Evolutionary conservation across 2,329 filamentous ascomycete genomes (phyloP).

Genomic region (Aaosphaeria pasadenensis): DNA sequence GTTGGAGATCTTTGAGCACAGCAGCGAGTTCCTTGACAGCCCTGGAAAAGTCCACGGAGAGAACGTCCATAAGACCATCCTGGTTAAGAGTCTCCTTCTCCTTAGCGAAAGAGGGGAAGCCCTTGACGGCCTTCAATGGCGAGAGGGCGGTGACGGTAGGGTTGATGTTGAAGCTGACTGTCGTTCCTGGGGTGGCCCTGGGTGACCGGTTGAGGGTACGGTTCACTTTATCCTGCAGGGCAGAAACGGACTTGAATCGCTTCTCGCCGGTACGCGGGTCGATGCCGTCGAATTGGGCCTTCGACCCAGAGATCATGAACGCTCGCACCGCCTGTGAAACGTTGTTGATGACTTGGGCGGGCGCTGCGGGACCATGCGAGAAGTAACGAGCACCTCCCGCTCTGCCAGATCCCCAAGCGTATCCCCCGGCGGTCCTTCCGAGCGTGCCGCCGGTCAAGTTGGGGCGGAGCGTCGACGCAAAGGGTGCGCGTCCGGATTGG

Average conservation of each 20-base stretch:
- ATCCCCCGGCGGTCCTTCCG: conserved; percentile 85
- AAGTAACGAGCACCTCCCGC: conserved; percentile 78
- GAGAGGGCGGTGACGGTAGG: conserved; percentile 88
- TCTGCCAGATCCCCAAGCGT: conserved; percentile 68
- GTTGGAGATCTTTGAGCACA: conserved; percentile 77
- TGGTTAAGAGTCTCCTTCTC: conserved; percentile 66
- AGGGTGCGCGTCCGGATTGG: conserved; percentile 74
- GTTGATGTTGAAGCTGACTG: conserved; percentile 82
- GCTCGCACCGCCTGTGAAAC: conserved; percentile 91
- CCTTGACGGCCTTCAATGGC: conserved; percentile 61
- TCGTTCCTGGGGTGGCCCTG: conserved; percentile 67
- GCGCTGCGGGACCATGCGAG: conserved; percentile 79
- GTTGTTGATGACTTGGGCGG: conserved; percentile 89
- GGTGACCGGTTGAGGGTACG: conserved; percentile 62
- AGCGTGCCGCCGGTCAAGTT: conserved; percentile 88
- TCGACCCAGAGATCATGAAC: conserved; percentile 88
- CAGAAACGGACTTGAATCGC: conserved; percentile 74
- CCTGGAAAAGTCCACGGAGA: conserved; percentile 84
- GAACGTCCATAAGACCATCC: conserved; percentile 77
- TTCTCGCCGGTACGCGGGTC: conserved; percentile 68
- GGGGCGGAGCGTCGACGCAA: conserved; percentile 82
- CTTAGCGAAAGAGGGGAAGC: conserved; percentile 42
- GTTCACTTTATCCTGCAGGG: conserved; percentile 69
- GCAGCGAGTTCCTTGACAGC: conserved; percentile 79
- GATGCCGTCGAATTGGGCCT: conserved; percentile 79